Evolutionary conservation across 306 rosid genomes (phyloP), one percentile per base, ranked within the genome.

Genomic region (Prinsepia uniflora): DNA sequence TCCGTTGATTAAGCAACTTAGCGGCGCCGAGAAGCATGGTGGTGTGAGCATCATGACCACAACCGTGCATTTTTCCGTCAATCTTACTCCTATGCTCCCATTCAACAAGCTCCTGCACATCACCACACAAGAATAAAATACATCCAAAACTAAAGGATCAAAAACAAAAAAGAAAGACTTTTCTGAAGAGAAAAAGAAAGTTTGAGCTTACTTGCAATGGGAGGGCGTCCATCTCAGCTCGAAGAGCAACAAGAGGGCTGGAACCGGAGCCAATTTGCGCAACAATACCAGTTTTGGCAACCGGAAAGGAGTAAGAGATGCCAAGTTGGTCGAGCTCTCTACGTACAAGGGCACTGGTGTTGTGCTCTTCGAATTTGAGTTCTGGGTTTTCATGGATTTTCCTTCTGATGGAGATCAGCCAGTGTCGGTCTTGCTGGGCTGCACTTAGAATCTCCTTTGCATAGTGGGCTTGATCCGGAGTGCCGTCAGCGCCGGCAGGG

Each of bases 1-100:
- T 81, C 22, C 89, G 79, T 65, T 81, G 84, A 67, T 68, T 66
- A 40, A 90, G 91, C 84, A 90, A 75, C 75, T 84, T 90, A 10
- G 96, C 86, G 42, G 96, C 90, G 18, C 92, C 96, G 65, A 90
- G 90, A 8, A 90, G 78, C 92, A 87, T 90, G 0, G 92, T 85
- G 1, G 92, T 78, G 68, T 90, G 96, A 71, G 89, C 96, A 79
- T 90, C 92, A 53, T 87, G 91, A 18, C 96, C 91, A 75, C 96
- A 90, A 0, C 83, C 93, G 75, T 90, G 96, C 93, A 90, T 90
- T 63, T 70, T 81, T 15, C 93, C 88, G 19, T 87, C 91, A 50
- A 85, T 64, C 78, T 85, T 90, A 79, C 96, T 90, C 86, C 80
- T 85, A 68, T 87, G 84, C 64, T 85, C 87, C 92, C 96, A 87